These are phyloP conservation scores for Ziziphus jujuba DNA, from an alignment of 306 rosid genomes.

Conservation along the genomic window DNA sequence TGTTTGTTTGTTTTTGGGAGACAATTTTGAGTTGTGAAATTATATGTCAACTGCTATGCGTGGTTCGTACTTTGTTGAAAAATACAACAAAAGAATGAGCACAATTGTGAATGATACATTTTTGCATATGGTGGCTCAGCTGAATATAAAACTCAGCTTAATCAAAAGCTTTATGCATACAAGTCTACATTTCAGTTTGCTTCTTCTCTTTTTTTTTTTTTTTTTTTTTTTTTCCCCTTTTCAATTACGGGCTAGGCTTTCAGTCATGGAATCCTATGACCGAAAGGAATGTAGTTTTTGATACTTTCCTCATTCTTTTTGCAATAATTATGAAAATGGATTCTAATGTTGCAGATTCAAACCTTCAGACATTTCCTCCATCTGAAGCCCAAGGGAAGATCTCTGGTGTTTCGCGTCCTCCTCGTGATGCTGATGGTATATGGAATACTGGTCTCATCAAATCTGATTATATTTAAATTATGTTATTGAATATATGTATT, in stretches of 20 bases:
- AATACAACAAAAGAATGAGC: neutral
- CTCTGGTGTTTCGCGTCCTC: constrained; percentile 68
- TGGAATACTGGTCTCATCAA: neutral
- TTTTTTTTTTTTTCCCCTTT: neutral
- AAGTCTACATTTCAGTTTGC: neutral
- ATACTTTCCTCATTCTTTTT: neutral
- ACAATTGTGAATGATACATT: neutral
- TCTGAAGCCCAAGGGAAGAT: constrained; percentile 78
- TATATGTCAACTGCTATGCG: neutral
- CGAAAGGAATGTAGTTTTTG: neutral
- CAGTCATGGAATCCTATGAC: neutral
- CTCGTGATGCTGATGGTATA: constrained; percentile 87
- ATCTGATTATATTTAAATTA: constrained; percentile 7
- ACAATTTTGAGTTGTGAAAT: neutral
- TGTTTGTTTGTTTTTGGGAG: too few species aligned
- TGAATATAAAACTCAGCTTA: neutral
- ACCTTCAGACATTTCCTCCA: constrained; percentile 92
- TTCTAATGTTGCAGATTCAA: constrained; percentile 62
- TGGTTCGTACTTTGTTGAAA: neutral
- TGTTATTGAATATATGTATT: neutral
- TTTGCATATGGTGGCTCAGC: neutral
- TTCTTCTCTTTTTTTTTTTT: neutral
- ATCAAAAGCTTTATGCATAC: neutral
- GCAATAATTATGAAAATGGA: constrained; percentile 8
- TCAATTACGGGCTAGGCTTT: neutral